Conservation (phyloP, 2,329 filamentous ascomycete genomes). For the Lachnellula cervina region DNA sequence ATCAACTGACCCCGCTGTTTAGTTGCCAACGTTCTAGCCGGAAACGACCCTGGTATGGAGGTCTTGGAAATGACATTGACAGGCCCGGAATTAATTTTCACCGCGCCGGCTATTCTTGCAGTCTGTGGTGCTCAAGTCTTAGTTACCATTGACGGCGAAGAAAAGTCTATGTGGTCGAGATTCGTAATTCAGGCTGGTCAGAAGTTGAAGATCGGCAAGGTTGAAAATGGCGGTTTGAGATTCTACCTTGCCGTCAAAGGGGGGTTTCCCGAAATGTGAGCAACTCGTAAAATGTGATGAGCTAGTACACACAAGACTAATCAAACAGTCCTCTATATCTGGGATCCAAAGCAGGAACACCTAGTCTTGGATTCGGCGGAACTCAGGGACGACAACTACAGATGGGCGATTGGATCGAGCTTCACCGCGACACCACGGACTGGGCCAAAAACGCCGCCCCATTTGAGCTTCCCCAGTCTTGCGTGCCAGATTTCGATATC, state of each 20-base stretch:
- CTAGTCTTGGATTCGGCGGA: slow-evolving; percentile 41
- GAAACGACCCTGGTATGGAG: slow-evolving; percentile 48
- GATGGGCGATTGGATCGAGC: slow-evolving; percentile 15
- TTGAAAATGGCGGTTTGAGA: slow-evolving; percentile 48
- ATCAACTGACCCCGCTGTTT: neutral
- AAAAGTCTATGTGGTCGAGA: slow-evolving; percentile 31
- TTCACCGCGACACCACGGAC: slow-evolving; percentile 1
- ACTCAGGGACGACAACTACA: slow-evolving; percentile 36
- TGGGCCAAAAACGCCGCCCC: slow-evolving; percentile 4
- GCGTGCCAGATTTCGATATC: slow-evolving; percentile 14
- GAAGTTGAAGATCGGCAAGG: slow-evolving; percentile 50
- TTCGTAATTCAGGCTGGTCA: slow-evolving; percentile 36
- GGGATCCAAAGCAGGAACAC: slow-evolving; percentile 41
- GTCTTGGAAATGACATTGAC: slow-evolving; percentile 55
- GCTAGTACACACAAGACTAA: slow-evolving; percentile 11
- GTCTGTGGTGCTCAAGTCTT: slow-evolving; percentile 53
- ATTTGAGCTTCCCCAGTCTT: slow-evolving; percentile 7
- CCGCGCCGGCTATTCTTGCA: slow-evolving; percentile 49
- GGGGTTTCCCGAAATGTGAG: neutral
- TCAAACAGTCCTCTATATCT: slow-evolving; percentile 31
- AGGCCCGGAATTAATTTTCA: slow-evolving; percentile 54
- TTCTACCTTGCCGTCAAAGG: slow-evolving; percentile 32
- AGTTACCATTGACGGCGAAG: slow-evolving; percentile 43
- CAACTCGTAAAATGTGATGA: slow-evolving; percentile 43
- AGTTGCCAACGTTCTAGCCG: slow-evolving; percentile 55